A percentile compares a stretch with the other conserved stretches of the same genome.
Evolutionary conservation across 139 green algal species (phyloP).

Genomic region (Volvox africanus): DNA sequence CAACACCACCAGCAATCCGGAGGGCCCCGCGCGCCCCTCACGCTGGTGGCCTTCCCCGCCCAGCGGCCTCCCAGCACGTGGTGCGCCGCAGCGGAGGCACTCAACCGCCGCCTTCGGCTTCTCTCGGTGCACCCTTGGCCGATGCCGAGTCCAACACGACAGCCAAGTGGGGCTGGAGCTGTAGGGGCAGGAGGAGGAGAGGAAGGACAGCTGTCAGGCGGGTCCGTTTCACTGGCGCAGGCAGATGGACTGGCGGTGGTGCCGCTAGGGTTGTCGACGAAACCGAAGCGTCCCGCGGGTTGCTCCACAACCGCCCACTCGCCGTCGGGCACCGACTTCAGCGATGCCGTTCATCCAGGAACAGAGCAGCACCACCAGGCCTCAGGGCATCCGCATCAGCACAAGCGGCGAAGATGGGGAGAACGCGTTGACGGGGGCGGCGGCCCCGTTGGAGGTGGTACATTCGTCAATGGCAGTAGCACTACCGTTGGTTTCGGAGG

Average conservation of each 20-base stretch:
- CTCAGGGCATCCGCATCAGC: background rate
- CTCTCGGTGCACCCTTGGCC: constrained; percentile 37
- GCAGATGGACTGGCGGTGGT: background rate
- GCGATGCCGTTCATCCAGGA: background rate
- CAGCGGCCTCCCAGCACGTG: background rate
- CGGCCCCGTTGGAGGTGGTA: too few species aligned
- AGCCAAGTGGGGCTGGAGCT: background rate
- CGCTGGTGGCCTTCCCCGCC: constrained; percentile 22
- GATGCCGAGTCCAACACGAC: background rate
- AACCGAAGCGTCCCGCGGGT: background rate
- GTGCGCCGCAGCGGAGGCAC: background rate
- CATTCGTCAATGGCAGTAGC: background rate
- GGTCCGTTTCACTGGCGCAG: background rate
- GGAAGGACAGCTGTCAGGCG: background rate
- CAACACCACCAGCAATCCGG: background rate
- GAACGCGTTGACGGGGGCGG: background rate
- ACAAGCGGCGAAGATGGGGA: background rate
- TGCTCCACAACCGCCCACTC: background rate
- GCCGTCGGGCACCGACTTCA: background rate
- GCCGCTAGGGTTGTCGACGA: background rate
- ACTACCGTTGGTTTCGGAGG: background rate
- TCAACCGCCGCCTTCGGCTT: constrained; percentile 10
- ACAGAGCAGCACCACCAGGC: background rate
- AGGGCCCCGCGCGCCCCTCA: background rate
- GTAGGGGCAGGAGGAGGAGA: background rate